Base-by-base conservation (phyloP, 2,329 filamentous ascomycete genomes). In the Fusarium sp. region DNA sequence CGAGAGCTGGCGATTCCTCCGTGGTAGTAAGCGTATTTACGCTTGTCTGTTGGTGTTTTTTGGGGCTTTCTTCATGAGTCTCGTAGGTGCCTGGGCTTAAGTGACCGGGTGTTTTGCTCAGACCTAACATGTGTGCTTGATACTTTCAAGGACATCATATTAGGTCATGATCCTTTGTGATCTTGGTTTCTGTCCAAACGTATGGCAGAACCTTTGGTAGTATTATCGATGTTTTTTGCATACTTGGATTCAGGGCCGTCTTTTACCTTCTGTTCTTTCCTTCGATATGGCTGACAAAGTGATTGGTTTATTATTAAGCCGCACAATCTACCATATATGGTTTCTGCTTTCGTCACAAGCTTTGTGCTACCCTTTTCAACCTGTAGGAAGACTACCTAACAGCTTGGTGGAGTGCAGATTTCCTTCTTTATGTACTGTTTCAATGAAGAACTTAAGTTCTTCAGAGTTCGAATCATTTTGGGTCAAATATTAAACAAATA, bases 81-180 rank as follows among this genome's bases (percentile, higher is more conserved):
- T 90, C 36, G 85, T 90, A 18, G 88, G 87, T 0, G 88, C 87
- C 15, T 90, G 87, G 87, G 87, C 87, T 35, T 88, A 51, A 31
- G 27, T 13, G 78, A 75, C 42, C 29, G 46, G n/a, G 18, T 23
- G 13, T 23, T 23, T 7, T 9, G 23, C 21, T 14, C 11, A 39
- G 25, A 23, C n/a, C 43, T 18, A 5, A 6, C 7, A 17, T 29
- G 39, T 23, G 20, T 35, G 4, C 23, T 58, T 36, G 29, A 25
- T 20, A 2, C 9, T 40, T n/a, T 11, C 14, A 37, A 21, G 35
- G 20, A 46, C 18, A 17, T n/a, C 14, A 25, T 15, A 27, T 21
- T 20, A 39, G 29, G 23, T 17, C 31, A 39, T 36, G 18, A 39
- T 25, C 15, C 2, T 25, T 48, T 18, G 4, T 23, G 31, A 31